Base-by-base conservation (phyloP, 2,329 filamentous ascomycete species). In the Colletotrichum sp. region DNA sequence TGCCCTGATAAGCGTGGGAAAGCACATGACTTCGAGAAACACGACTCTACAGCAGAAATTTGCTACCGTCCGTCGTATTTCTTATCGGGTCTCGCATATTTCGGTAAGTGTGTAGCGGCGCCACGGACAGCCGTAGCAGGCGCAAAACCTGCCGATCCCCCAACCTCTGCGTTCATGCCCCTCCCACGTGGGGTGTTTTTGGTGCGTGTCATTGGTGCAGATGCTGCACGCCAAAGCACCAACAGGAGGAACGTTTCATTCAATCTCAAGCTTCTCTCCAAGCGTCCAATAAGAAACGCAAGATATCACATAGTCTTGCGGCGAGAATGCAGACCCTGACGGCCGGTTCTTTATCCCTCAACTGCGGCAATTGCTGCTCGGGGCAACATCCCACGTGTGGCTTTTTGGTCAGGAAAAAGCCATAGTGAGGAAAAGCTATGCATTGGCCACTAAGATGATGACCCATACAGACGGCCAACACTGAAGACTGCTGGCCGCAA, bases 131-230 rank as follows among this genome's bases (percentile, higher is more conserved):
- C 18, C 30, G 27, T 15, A 64, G 22, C 32, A 6, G 22, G 32
- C 4, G 2, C 58, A 39, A 60, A 27, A 32, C 56, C 12, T 39
- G 48, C 61, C 25, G 61, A 75, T 71, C 62, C 62, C 39, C 68
- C 69, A 43, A 56, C 34, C 36, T 22, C 36, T 39, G 12, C 48
- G 48, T 66, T 18, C 25, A 15, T 25, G 25, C 55, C 68, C 68
- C 73, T 73, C 64, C 30, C 70, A 73, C 70, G 74, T 73, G 73
- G 74, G 32, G 58, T 36, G 27, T 13, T 72, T 55, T 43, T 36
- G 25, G 32, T 52, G 34, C 27, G 48, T 39, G 64, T 65, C 64
- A 73, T 75, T 75, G 73, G 73, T 27, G 70, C 30, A 34, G 6
- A 18, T 8, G 8, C 28, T 18, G 9, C 15, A 27, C 43, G 39